phyloP scores from a whole-genome alignment of 2,329 filamentous ascomycete species.

The Xylariales sp. region DNA sequence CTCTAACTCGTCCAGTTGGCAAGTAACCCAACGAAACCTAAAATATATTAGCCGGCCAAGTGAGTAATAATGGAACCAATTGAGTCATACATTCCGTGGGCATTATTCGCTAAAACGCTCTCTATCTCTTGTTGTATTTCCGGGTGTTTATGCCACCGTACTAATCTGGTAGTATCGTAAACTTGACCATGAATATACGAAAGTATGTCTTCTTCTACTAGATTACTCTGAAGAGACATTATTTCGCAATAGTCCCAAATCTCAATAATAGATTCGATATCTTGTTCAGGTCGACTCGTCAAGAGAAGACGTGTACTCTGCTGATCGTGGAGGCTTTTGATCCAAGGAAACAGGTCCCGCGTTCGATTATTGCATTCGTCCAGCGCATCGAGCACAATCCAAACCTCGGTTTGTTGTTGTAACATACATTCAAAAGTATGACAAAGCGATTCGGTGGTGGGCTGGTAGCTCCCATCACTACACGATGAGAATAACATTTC shows the following conservation, averaged over 20 bases:
- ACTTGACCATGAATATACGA: conserved; percentile 17
- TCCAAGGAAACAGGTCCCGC: conserved; percentile 11
- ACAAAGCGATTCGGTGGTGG: conserved; percentile 17
- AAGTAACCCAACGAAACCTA: conserved; percentile 17
- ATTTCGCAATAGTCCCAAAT: conserved; percentile 7
- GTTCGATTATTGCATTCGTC: conserved; percentile 18
- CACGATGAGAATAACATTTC: conserved; percentile 19
- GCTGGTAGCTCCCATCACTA: conserved; percentile 16
- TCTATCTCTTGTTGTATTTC: conserved; percentile 18
- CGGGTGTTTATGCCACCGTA: conserved; percentile 16
- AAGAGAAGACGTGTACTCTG: conserved; percentile 12
- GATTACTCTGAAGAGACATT: conserved; percentile 15
- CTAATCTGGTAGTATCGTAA: conserved; percentile 12
- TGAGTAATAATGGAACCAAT: background rate
- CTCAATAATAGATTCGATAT: conserved; percentile 15
- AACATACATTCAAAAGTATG: conserved; percentile 17
- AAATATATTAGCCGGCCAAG: conserved; percentile 5
- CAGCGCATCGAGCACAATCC: conserved; percentile 23
- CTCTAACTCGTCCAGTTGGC: conserved; percentile 15
- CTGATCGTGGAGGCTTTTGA: background rate
- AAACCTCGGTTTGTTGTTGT: conserved; percentile 15
- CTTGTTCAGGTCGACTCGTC: conserved; percentile 20
- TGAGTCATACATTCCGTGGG: conserved; percentile 6
- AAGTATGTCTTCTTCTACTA: conserved; percentile 20
- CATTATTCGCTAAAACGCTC: conserved; percentile 13